Evolutionary conservation across 2,329 filamentous ascomycete genomes (phyloP).

Genomic region (Ophiosphaerella korrae): DNA sequence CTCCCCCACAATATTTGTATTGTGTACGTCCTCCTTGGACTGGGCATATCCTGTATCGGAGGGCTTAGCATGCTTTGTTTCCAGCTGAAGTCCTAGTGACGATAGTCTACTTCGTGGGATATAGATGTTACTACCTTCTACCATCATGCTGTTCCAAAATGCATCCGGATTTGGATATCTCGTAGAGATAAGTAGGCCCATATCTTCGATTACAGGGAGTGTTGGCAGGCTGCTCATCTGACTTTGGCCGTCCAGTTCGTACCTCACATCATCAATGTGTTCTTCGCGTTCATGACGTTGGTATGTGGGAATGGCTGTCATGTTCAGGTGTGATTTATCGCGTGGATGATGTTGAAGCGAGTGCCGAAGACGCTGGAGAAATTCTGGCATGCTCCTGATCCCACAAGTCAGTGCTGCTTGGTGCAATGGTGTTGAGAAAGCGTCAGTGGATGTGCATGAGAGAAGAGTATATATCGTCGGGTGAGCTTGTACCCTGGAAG

Average conservation of each 20-base stretch:
- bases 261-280: not conserved
- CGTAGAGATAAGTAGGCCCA: slow-evolving; percentile 14
- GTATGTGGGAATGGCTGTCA: not conserved
- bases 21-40: too few species aligned
- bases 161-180: slow-evolving; percentile 18
- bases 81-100: too few species aligned
- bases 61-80: not conserved
- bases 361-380: slow-evolving; percentile 16
- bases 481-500: too few species aligned
- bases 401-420: not conserved
- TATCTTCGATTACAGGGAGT: slow-evolving; percentile 18
- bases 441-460: not conserved
- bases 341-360: slow-evolving; percentile 11
- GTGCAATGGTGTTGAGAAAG: not conserved
- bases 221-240: not conserved
- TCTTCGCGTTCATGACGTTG: slow-evolving; percentile 4
- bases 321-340: not conserved
- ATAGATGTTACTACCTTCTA: slow-evolving; percentile 14
- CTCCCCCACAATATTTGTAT: not conserved
- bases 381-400: slow-evolving; percentile 10
- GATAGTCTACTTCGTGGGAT: not conserved
- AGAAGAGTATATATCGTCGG: not conserved
- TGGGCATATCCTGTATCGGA: not conserved
- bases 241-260: slow-evolving; percentile 1
- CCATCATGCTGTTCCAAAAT: slow-evolving; percentile 27